A percentile compares a stretch with the other conserved stretches of the same genome.
Conservation (phyloP, 2,329 filamentous ascomycete genomes). For the Aspergillus hiratsukae region DNA sequence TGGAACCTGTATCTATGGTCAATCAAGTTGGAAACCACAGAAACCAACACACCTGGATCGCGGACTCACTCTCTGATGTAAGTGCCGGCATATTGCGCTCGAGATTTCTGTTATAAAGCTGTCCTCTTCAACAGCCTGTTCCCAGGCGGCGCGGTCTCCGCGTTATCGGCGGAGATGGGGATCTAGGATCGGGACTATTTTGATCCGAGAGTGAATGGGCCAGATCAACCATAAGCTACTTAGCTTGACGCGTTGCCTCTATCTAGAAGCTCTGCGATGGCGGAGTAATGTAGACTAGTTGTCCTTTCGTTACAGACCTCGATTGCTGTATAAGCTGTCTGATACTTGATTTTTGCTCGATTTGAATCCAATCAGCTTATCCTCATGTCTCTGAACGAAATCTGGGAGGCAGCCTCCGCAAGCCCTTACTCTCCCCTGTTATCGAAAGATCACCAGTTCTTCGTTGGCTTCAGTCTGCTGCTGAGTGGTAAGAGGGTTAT, state of each 20-base stretch:
- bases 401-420: slow-evolving; percentile 90
- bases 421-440: slow-evolving; percentile 78
- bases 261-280: background rate
- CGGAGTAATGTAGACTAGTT: background rate
- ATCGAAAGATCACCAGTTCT: slow-evolving; percentile 78
- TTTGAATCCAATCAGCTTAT: background rate
- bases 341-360: background rate
- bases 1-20: slow-evolving; percentile 26
- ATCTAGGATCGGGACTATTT: slow-evolving; percentile 18
- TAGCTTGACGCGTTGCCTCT: background rate
- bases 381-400: slow-evolving; percentile 68
- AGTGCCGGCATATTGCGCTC: slow-evolving; percentile 21
- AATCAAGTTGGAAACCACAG: slow-evolving; percentile 3
- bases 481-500: slow-evolving; percentile 50
- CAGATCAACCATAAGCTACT: slow-evolving; percentile 12
- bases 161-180: slow-evolving; percentile 10
- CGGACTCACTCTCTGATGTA: slow-evolving; percentile 29
- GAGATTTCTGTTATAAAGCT: background rate
- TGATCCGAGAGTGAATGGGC: slow-evolving; percentile 20
- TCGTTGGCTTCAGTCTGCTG: slow-evolving; percentile 72
- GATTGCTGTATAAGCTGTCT: slow-evolving; percentile 1
- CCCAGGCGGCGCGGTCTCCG: slow-evolving; percentile 12
- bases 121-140: background rate
- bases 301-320: slow-evolving; percentile 2
- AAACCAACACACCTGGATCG: background rate